Percentiles rank a stretch among this genome's conserved stretches.
These are phyloP conservation scores for Dentipellis fragilis DNA, from an alignment of 768 basidiomycete species.

Conservation along the genomic window DNA sequence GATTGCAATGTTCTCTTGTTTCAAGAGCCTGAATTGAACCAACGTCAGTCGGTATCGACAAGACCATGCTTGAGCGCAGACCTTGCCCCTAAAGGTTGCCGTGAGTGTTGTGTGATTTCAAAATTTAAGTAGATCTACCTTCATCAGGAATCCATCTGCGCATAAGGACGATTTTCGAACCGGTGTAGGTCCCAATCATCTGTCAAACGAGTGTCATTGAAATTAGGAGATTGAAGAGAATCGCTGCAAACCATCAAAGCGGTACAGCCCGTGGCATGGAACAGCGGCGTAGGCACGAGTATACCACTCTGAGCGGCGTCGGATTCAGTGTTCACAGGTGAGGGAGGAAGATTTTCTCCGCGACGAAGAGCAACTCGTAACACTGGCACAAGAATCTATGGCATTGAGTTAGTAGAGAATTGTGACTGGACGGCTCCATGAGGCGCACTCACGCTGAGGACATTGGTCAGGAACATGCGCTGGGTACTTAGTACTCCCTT, in stretches of 20 bases:
- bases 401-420: too few species aligned
- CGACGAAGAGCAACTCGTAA: slow-evolving; percentile 36
- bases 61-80: background rate
- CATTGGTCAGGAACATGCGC: slow-evolving; percentile 50
- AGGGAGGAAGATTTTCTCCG: slow-evolving; percentile 27
- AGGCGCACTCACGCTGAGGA: slow-evolving; percentile 33
- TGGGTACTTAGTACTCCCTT: slow-evolving; percentile 68
- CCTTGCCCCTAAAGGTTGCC: slow-evolving; percentile 2
- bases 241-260: slow-evolving; percentile 28
- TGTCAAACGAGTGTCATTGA: slow-evolving; percentile 11
- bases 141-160: slow-evolving; percentile 46
- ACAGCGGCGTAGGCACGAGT: slow-evolving; percentile 51
- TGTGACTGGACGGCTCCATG: background rate
- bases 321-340: slow-evolving; percentile 11
- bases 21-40: slow-evolving; percentile 32
- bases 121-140: slow-evolving; percentile 25
- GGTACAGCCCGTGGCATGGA: slow-evolving; percentile 55
- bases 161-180: slow-evolving; percentile 46
- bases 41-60: background rate
- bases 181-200: slow-evolving; percentile 49
- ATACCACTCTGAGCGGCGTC: slow-evolving; percentile 24
- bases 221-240: background rate
- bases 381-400: background rate
- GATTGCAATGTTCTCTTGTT: slow-evolving; percentile 39
- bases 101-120: background rate